phyloP scores from a whole-genome alignment of 1,139 yeast species.

The Diutina mesorugosa region DNA sequence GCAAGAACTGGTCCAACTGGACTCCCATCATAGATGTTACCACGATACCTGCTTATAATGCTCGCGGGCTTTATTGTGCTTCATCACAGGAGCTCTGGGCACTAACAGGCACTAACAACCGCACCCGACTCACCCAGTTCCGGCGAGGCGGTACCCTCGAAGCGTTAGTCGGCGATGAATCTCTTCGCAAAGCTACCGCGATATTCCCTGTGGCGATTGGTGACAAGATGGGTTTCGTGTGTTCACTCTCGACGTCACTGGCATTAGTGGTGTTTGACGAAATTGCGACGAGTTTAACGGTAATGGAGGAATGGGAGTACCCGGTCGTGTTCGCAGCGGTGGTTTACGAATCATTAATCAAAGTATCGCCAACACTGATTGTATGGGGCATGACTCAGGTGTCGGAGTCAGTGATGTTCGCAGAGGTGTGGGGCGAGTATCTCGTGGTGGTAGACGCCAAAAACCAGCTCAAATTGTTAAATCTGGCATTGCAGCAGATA shows the following conservation, averaged over 20 bases:
- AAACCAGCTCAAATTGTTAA: neutral
- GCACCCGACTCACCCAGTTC: conserved; percentile 1
- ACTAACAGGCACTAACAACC: neutral
- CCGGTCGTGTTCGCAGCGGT: neutral
- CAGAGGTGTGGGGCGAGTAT: neutral
- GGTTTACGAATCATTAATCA: neutral
- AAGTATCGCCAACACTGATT: neutral
- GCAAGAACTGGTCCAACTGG: neutral
- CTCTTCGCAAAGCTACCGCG: neutral
- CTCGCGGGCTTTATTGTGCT: neutral
- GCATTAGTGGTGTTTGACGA: neutral
- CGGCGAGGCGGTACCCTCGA: neutral
- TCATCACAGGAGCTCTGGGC: neutral
- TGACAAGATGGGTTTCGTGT: neutral
- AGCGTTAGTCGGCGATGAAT: neutral
- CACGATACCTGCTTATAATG: neutral
- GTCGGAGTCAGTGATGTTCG: neutral
- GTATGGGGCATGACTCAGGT: neutral
- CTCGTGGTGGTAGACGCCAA: neutral
- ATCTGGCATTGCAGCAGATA: neutral
- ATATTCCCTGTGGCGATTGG: neutral
- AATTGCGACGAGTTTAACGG: neutral
- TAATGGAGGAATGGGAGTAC: neutral
- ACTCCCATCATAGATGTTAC: neutral
- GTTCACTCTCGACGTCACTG: neutral